Percentiles rank a stretch among this genome's conserved stretches.
Conservation (phyloP, 495 filamentous ascomycete species). For the Podospora conica region DNA sequence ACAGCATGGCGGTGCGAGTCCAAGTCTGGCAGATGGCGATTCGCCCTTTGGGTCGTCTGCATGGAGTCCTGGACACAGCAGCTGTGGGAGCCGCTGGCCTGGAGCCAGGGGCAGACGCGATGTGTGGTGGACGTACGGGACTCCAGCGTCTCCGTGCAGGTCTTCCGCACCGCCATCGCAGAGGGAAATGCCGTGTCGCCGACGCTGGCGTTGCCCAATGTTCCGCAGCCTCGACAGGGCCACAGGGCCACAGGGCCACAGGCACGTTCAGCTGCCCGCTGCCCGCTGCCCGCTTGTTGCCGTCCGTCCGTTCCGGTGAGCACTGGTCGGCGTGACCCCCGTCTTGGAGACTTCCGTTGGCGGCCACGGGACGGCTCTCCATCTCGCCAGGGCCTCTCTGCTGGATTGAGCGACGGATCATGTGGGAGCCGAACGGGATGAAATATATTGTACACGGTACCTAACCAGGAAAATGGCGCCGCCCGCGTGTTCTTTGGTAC, state of each 20-base stretch:
- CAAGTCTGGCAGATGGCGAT: neutral
- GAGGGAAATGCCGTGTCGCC: neutral
- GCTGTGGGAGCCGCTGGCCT: neutral
- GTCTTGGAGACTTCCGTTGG: neutral
- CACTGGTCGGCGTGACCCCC: neutral
- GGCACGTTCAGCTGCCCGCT: neutral
- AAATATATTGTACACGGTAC: constrained; percentile 2
- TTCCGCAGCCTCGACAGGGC: constrained; percentile 6
- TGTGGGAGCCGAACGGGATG: neutral
- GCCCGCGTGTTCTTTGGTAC: neutral
- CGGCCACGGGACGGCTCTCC: neutral
- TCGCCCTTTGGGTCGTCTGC: neutral
- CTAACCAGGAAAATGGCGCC: neutral
- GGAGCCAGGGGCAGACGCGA: neutral
- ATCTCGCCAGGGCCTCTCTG: neutral
- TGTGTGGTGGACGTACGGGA: neutral
- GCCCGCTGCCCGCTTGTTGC: neutral
- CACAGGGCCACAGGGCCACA: neutral
- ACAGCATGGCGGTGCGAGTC: neutral
- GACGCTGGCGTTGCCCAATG: constrained; percentile 2
- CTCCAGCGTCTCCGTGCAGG: neutral
- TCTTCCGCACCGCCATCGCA: neutral
- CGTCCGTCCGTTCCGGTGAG: too few species aligned
- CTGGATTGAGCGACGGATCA: neutral
- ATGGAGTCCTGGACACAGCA: neutral